Evolutionary conservation across 768 basidiomycete genomes (phyloP).

Genomic region (Macrocybe gigantea): DNA sequence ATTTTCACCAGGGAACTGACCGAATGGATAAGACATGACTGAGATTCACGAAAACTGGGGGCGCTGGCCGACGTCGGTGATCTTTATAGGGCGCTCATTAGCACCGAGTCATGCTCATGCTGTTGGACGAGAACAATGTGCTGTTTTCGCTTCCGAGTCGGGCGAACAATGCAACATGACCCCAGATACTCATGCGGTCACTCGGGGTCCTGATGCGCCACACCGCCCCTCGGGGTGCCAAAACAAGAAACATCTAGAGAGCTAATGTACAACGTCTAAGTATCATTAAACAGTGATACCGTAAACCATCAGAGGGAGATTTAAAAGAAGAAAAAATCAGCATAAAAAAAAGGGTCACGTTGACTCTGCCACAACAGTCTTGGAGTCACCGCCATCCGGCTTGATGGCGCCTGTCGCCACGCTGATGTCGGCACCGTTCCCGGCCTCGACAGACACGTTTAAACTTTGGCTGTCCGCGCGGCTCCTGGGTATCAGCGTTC

Average conservation of each 20-base stretch:
- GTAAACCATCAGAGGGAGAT: background rate
- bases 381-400: background rate
- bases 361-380: background rate
- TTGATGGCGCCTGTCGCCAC: slow-evolving; percentile 4
- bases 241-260: background rate
- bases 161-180: slow-evolving; percentile 30
- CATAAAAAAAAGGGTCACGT: background rate
- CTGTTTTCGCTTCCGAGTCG: slow-evolving; percentile 23
- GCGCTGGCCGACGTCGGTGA: too few relatives aligned
- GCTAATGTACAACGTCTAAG: slow-evolving; percentile 1
- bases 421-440: slow-evolving; percentile 11
- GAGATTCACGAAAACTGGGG: slow-evolving; percentile 16
- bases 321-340: background rate
- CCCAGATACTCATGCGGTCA: slow-evolving; percentile 11
- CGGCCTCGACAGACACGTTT: background rate
- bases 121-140: slow-evolving; percentile 28
- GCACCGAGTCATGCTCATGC: slow-evolving; percentile 15
- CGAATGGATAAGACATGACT: slow-evolving; percentile 45
- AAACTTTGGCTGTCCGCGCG: slow-evolving; percentile 32
- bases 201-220: slow-evolving; percentile 19
- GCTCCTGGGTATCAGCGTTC: slow-evolving; percentile 45
- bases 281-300: background rate
- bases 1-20: slow-evolving; percentile 39
- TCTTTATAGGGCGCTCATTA: too few relatives aligned
- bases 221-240: slow-evolving; percentile 25